Percentiles rank a stretch among this genome's conserved stretches.
These are phyloP conservation scores for Chlorella sp. DNA, from an alignment of 139 green algal genomes.

Conservation along the genomic window DNA sequence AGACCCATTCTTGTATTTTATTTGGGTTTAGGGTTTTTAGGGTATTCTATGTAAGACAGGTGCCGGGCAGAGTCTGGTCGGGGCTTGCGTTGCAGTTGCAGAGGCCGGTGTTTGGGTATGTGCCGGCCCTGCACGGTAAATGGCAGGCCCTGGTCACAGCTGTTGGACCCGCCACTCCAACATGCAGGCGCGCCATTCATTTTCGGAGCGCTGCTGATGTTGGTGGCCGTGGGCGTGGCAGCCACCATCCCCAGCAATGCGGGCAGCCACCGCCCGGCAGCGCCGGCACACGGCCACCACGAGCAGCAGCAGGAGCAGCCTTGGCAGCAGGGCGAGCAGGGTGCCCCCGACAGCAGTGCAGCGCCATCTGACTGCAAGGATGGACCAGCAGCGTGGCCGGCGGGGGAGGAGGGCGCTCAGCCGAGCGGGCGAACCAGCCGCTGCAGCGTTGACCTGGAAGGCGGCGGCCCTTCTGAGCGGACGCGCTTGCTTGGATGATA, in stretches of 20 bases:
- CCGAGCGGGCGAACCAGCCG: not conserved
- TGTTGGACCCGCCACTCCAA: not conserved
- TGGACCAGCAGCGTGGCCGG: not conserved
- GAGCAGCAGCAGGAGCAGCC: not conserved
- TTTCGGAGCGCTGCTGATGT: slow-evolving; percentile 50
- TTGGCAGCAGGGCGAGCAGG: not conserved
- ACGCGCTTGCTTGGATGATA: not conserved
- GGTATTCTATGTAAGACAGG: too few species aligned
- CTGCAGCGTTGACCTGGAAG: not conserved
- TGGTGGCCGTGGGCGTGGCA: slow-evolving; percentile 38
- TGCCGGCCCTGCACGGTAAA: too few species aligned
- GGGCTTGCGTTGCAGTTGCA: too few species aligned
- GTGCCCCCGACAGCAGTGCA: too few species aligned
- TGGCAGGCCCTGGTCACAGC: too few species aligned
- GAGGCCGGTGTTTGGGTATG: too few species aligned
- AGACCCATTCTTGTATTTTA: too few species aligned
- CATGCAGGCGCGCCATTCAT: slow-evolving; percentile 22
- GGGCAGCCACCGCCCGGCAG: slow-evolving; percentile 3
- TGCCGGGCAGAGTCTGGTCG: too few species aligned
- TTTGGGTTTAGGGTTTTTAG: too few species aligned
- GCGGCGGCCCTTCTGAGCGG: not conserved
- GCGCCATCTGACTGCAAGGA: not conserved
- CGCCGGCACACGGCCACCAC: not conserved
- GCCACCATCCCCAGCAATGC: slow-evolving; percentile 37
- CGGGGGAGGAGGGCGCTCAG: too few species aligned